Evolutionary conservation across 2,329 filamentous ascomycete genomes (phyloP).

Genomic region (Neurospora sp.): DNA sequence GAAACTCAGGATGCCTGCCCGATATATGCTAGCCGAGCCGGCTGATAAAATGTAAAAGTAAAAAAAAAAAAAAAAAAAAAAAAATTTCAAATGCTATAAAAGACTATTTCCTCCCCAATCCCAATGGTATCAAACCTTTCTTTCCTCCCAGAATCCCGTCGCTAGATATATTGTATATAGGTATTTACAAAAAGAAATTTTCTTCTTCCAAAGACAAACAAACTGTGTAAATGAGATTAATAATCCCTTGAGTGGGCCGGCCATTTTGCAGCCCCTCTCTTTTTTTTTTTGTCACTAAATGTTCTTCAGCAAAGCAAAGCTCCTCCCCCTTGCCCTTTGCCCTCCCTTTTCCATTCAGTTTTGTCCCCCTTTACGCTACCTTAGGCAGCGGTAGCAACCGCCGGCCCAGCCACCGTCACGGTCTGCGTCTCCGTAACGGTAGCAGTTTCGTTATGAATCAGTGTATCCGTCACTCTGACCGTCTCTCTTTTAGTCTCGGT

Average conservation of each 20-base stretch:
- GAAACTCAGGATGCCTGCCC: background rate
- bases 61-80: background rate
- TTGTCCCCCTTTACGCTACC: background rate
- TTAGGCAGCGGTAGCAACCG: background rate
- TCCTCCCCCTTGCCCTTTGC: background rate
- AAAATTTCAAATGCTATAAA: background rate
- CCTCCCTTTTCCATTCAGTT: background rate
- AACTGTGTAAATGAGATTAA: background rate
- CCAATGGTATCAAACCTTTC: background rate
- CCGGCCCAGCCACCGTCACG: background rate
- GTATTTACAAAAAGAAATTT: background rate
- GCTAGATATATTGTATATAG: background rate
- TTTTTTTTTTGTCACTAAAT: background rate
- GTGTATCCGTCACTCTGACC: background rate
- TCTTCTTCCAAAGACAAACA: background rate
- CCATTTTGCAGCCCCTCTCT: background rate
- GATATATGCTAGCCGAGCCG: background rate
- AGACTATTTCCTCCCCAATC: background rate
- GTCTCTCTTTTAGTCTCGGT: background rate
- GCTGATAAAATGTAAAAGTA: background rate
- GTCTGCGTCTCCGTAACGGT: background rate
- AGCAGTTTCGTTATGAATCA: background rate
- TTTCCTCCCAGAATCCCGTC: background rate
- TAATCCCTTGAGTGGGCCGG: background rate
- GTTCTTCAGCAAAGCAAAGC: background rate